Evolutionary conservation across 768 basidiomycete species (phyloP), one percentile per base, ranked within the genome.

Genomic region (Hypsizygus marmoreus): DNA sequence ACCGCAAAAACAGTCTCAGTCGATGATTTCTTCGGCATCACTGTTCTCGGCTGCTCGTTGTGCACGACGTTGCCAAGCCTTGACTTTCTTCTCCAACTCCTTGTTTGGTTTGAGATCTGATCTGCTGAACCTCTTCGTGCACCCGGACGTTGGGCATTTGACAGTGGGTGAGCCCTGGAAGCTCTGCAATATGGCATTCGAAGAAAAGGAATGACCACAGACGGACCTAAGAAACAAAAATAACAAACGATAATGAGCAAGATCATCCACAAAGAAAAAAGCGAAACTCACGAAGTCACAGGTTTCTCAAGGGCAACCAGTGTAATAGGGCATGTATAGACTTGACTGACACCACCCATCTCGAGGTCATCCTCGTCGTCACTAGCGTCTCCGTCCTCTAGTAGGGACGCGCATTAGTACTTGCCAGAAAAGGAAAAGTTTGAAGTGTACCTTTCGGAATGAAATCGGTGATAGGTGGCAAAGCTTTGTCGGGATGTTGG

Each of bases 281-380:
- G 14, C 16, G 37, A 4, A n/a, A 72, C 87, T 44, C 60, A 95
- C 94, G 90, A 92, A 3, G 87, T 91, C 47, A 89, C 70, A 2
- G 95, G 92, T 40, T 95, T 74, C 16, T 73, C 74, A 29, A 91
- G 74, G 11, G 75, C 62, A 2, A 70, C 77, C 33, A 94, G 71
- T 1, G 87, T 83, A 39, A 98, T 69, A 2, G 93, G 94, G 55
- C 93, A 95, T 44, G 81, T 86, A 73, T 84, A 91, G 56, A 83
- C 84, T 58, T 90, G 88, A 5, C 84, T 87, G 22, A 84, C 76
- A 19, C 91, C 93, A 41, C 95, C 95, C 39, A 95, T 72, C 65
- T 93, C 87, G 24, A 98, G 66, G 10, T 97, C 95, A 41, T 93
- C 89, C 24, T 95, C 94, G 40, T 84, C 84, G 46, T 89, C 89